Conservation (phyloP, 2,329 filamentous ascomycete species). For the Lasiodiplodia citricola region DNA sequence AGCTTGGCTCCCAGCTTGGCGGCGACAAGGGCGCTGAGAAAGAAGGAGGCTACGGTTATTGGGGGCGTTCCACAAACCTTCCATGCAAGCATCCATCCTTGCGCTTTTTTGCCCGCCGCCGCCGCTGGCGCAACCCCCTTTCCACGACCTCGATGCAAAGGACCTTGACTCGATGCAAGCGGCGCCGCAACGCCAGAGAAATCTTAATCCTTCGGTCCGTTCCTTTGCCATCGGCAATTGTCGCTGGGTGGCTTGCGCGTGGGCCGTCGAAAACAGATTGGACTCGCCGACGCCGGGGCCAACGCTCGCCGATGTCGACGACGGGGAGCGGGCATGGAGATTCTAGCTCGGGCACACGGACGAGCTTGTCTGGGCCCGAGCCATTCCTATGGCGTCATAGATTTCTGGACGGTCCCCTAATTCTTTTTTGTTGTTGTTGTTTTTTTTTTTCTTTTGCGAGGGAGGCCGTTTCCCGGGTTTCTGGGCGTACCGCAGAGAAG, state of each 20-base stretch:
- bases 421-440: background rate
- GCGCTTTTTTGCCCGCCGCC: background rate
- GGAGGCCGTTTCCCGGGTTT: background rate
- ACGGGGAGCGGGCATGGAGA: conserved; percentile 1
- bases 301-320: background rate
- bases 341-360: background rate
- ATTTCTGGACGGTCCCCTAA: conserved; percentile 1
- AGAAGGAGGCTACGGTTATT: background rate
- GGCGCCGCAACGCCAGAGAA: background rate
- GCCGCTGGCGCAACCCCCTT: background rate
- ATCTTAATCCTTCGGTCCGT: conserved; percentile 10
- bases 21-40: no score
- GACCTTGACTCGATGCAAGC: background rate
- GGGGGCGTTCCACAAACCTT: background rate
- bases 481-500: background rate
- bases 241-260: conserved; percentile 21
- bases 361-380: conserved; percentile 6
- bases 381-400: conserved; percentile 1
- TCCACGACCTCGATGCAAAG: background rate
- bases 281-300: conserved; percentile 2
- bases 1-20: conserved; percentile 14
- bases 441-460: background rate
- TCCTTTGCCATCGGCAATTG: conserved; percentile 17
- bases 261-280: background rate
- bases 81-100: background rate